Percentiles rank a stretch among this genome's conserved stretches.
Conservation (phyloP, 83 land plant genomes). For the Picea engelmannii region DNA sequence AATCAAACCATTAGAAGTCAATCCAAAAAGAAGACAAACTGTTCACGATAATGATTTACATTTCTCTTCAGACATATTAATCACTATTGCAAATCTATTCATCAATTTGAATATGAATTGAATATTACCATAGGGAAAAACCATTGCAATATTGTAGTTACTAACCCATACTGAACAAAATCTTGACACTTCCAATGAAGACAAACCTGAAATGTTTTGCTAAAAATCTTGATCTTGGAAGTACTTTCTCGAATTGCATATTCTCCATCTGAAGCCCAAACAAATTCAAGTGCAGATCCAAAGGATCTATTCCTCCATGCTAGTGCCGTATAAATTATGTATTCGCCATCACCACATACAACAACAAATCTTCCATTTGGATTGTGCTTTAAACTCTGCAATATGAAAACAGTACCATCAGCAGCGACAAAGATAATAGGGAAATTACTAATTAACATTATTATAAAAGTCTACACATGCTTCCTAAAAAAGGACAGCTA, state of each 20-base stretch:
- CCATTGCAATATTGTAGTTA: background rate
- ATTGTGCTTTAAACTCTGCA: constrained; percentile 52
- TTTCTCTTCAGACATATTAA: too few relatives aligned
- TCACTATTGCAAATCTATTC: too few relatives aligned
- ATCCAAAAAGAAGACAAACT: too few relatives aligned
- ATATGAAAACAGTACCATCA: background rate
- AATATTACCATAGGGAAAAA: background rate
- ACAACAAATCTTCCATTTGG: constrained; percentile 64
- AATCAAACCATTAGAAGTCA: too few relatives aligned
- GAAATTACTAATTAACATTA: too few relatives aligned
- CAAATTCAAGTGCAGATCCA: constrained; percentile 56
- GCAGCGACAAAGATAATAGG: too few relatives aligned
- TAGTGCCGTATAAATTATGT: constrained; percentile 46
- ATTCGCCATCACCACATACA: constrained; percentile 58
- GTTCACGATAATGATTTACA: too few relatives aligned
- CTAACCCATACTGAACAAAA: background rate
- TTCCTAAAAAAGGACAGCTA: too few relatives aligned
- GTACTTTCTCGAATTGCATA: constrained; percentile 52
- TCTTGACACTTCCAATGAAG: constrained; percentile 8
- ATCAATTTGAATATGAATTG: background rate
- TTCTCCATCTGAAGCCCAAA: constrained; percentile 49
- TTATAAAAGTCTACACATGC: too few relatives aligned
- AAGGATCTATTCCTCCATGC: constrained; percentile 58
- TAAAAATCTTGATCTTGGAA: constrained; percentile 52
- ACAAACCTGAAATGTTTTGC: constrained; percentile 43